A percentile compares a stretch with the other conserved stretches of the same genome.
Evolutionary conservation across 305 asterid species (phyloP).

Genomic region (Solanum aculeatissimum): DNA sequence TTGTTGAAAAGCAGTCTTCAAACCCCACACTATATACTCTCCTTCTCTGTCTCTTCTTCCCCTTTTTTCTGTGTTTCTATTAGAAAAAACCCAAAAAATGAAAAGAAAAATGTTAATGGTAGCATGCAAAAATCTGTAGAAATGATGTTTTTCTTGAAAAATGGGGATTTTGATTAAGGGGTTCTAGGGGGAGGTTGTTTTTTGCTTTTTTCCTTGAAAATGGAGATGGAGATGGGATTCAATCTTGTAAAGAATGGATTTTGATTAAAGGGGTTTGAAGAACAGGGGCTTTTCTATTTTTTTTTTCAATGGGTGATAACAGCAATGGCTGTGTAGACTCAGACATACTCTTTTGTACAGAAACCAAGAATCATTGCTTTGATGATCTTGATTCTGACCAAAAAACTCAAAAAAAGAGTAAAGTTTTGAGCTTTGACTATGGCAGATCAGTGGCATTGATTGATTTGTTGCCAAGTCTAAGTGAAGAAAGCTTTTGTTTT

Average conservation of each 20-base stretch:
- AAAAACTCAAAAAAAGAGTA: constrained; percentile 9
- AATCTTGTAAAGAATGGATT: constrained; percentile 12
- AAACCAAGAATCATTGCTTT: constrained; percentile 21
- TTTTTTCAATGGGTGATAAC: constrained; percentile 30
- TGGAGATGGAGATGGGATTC: neutral
- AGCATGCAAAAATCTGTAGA: constrained; percentile 10
- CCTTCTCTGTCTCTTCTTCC: neutral
- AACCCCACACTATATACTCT: constrained; percentile 1
- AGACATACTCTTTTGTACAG: constrained; percentile 46
- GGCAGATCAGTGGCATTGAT: constrained; percentile 28
- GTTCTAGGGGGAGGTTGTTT: neutral
- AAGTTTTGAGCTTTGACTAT: constrained; percentile 13
- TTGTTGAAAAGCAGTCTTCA: constrained; percentile 20
- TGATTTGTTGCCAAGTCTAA: constrained; percentile 21
- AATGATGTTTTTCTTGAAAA: constrained; percentile 11
- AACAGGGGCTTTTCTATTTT: neutral
- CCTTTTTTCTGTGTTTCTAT: neutral
- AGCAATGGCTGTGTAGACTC: constrained; percentile 23
- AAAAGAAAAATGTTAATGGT: constrained; percentile 8
- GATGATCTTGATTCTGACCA: constrained; percentile 31
- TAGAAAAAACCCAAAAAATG: constrained; percentile 10
- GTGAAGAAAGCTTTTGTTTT: constrained; percentile 36
- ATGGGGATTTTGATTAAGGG: constrained; percentile 19
- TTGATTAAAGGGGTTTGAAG: constrained; percentile 13
- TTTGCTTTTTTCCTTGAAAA: constrained; percentile 12